A percentile compares a stretch with the other conserved stretches of the same genome.
Conservation (phyloP, 148 eudicot species). For the Rhododendron ferrugineum region DNA sequence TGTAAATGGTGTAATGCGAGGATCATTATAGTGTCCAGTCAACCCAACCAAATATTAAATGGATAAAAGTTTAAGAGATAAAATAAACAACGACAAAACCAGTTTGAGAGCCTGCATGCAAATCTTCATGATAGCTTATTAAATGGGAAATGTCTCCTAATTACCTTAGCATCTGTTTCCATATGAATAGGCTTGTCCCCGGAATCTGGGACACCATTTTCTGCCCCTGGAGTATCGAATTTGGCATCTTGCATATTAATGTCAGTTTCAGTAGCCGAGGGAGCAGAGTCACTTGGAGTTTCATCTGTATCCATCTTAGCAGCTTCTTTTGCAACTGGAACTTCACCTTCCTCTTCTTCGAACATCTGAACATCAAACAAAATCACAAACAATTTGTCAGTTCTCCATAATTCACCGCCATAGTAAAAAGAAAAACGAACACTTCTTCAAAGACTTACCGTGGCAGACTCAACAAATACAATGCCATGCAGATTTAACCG, state of each 20-base stretch:
- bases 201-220: conserved; percentile 71
- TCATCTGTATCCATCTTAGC: conserved; percentile 76
- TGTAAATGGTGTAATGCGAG: neutral
- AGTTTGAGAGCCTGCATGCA: neutral
- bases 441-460: conserved; percentile 40
- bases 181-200: conserved; percentile 67
- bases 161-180: conserved; percentile 88
- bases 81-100: neutral
- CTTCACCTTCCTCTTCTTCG: conserved; percentile 83
- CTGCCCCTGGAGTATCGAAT: conserved; percentile 40
- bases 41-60: neutral
- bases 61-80: neutral
- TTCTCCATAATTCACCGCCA: neutral
- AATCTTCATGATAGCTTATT: neutral
- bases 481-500: conserved; percentile 77
- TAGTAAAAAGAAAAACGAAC: neutral
- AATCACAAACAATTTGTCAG: neutral
- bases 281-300: conserved; percentile 32
- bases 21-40: neutral
- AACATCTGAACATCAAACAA: conserved; percentile 44
- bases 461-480: conserved; percentile 79
- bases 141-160: neutral
- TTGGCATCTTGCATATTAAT: conserved; percentile 83
- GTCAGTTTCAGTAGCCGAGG: conserved; percentile 43
- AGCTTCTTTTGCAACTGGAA: conserved; percentile 56